phyloP scores from a whole-genome alignment of 2,329 filamentous ascomycete species.

The Fusarium palustre region DNA sequence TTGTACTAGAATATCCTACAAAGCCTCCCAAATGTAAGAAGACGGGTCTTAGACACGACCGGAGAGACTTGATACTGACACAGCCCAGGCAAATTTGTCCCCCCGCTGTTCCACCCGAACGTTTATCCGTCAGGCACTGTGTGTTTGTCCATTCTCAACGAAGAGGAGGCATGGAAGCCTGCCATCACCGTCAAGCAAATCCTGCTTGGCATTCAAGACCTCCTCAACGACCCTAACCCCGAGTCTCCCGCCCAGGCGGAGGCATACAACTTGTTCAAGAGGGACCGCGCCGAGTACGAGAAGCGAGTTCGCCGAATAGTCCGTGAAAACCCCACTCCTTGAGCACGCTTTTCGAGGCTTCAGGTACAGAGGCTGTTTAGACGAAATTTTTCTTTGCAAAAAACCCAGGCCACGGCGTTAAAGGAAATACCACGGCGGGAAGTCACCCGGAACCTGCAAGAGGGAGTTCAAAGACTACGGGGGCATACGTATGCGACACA shows the following conservation, averaged over 20 bases:
- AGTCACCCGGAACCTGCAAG: conserved; percentile 34
- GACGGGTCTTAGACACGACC: not conserved
- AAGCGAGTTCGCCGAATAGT: conserved; percentile 88
- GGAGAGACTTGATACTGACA: conserved; percentile 25
- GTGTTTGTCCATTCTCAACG: conserved; percentile 95
- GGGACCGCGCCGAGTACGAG: conserved; percentile 88
- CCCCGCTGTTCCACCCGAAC: conserved; percentile 97
- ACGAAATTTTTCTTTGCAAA: conserved; percentile 32
- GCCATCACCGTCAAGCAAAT: conserved; percentile 99
- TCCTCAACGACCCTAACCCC: conserved; percentile 95
- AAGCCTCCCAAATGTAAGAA: conserved; percentile 96
- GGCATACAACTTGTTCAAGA: conserved; percentile 96
- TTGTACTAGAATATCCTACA: conserved; percentile 86
- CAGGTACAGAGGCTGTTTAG: conserved; percentile 26
- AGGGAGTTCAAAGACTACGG: conserved; percentile 10
- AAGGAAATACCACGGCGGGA: conserved; percentile 49
- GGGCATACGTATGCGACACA: conserved; percentile 13
- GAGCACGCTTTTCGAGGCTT: conserved; percentile 8
- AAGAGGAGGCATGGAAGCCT: conserved; percentile 98
- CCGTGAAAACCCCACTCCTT: conserved; percentile 86
- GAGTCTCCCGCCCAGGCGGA: conserved; percentile 97
- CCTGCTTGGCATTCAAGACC: conserved; percentile 92
- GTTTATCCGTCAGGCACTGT: conserved; percentile 98
- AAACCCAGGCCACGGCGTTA: conserved; percentile 49
- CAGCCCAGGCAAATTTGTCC: conserved; percentile 87